Evolutionary conservation across 164 flowering plant species (phyloP).

Genomic region (Dillenia suffruticosa): DNA sequence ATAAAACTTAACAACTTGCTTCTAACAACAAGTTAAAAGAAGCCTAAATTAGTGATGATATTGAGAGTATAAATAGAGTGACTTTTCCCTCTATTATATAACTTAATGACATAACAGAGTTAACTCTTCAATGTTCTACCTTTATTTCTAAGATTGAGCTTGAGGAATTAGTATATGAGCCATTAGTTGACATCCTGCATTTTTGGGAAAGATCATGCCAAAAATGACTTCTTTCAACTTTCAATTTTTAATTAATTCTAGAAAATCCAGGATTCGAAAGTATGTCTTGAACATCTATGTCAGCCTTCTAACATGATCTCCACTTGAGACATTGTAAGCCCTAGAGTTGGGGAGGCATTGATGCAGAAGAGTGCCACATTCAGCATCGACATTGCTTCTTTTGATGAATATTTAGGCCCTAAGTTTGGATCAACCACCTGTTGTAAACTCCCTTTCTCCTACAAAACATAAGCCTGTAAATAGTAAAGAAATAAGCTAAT

Average conservation of each 20-base stretch:
- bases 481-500: not conserved
- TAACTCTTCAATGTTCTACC: constrained; percentile 11
- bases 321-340: constrained; percentile 55
- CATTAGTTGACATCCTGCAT: constrained; percentile 18
- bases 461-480: constrained; percentile 55
- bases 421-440: constrained; percentile 53
- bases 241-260: constrained; percentile 17
- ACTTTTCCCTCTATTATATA: too few species aligned
- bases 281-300: constrained; percentile 29
- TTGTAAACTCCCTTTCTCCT: constrained; percentile 43
- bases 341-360: constrained; percentile 52
- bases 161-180: constrained; percentile 19
- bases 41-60: too few species aligned
- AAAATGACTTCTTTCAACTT: constrained; percentile 29
- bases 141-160: constrained; percentile 13
- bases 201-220: constrained; percentile 36
- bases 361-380: constrained; percentile 60
- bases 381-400: constrained; percentile 48
- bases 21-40: too few species aligned
- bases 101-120: constrained; percentile 12
- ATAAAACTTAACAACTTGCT: too few species aligned
- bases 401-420: constrained; percentile 41
- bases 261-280: constrained; percentile 36
- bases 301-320: constrained; percentile 60
- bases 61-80: too few species aligned